phyloP scores from a whole-genome alignment of 2,329 filamentous ascomycete genomes.

The Fusarium fujikuroi region DNA sequence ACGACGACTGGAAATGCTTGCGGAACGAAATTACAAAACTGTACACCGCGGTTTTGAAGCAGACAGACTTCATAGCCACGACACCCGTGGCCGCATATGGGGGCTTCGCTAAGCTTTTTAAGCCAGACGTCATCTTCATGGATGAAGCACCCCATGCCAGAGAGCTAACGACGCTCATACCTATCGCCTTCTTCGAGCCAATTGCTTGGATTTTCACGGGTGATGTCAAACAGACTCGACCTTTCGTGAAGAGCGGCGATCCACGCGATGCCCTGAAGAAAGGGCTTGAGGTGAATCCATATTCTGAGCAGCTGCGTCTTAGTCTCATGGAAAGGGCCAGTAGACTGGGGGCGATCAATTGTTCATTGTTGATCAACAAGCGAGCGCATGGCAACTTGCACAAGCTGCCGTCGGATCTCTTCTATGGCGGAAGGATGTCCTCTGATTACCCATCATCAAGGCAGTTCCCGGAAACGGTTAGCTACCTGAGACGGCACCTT shows the following conservation, averaged over 20 bases:
- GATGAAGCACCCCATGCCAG: conserved; percentile 70
- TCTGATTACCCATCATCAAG: conserved; percentile 42
- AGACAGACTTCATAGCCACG: conserved; percentile 58
- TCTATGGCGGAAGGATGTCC: conserved; percentile 54
- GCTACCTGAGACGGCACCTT: conserved; percentile 47
- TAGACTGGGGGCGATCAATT: conserved; percentile 46
- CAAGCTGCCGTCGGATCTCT: conserved; percentile 54
- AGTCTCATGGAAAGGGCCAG: conserved; percentile 55
- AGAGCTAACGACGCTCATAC: conserved; percentile 58
- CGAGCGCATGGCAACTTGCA: conserved; percentile 53
- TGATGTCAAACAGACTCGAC: conserved; percentile 57
- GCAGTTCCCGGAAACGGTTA: conserved; percentile 44
- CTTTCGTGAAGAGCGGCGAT: conserved; percentile 51
- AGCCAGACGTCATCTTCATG: conserved; percentile 86
- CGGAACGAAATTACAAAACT: conserved; percentile 48
- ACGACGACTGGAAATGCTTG: conserved; percentile 45
- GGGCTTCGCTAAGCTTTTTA: conserved; percentile 64
- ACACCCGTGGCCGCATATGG: conserved; percentile 57
- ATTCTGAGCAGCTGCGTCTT: conserved; percentile 47
- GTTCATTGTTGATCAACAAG: conserved; percentile 52
- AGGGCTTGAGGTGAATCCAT: conserved; percentile 47
- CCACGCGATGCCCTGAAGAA: conserved; percentile 19
- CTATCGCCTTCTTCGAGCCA: conserved; percentile 56
- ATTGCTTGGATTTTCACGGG: conserved; percentile 58
- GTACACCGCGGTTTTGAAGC: conserved; percentile 52